Evolutionary conservation across 306 rosid species (phyloP), one percentile per base, ranked within the genome.

Genomic region (Vigna mungo): DNA sequence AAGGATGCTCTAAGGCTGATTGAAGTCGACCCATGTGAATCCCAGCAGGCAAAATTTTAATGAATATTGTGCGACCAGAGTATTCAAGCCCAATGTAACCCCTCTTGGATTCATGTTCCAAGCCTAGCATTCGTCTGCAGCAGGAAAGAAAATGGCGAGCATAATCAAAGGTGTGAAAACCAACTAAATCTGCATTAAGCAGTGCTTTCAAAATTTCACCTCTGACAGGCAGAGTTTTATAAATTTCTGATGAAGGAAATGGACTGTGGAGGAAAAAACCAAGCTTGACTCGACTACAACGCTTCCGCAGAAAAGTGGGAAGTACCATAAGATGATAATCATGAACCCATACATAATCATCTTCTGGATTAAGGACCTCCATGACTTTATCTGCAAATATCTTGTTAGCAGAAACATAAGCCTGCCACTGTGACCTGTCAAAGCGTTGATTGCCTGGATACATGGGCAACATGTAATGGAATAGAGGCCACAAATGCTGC

Each of bases 291-390:
- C 91, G 83, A 37, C 49, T 78, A 65, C 55, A 85, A 44, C 85
- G 86, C 80, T 85, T 90, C 30, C 98, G 81, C 72, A 94, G 78
- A 83, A 94, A 90, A 16, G 98, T 89, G 21, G 98, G 98, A 63
- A 94, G 94, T 77, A 92, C 88, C 97, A 92, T 90, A n/a, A 94
- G 96, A 81, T 94, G 98, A 66, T 89, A 94, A 67, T 94, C 98
- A 80, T 94, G 97, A 84, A 94, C 82, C 98, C 97, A 94, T 7
- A 94, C 96, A 81, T 47, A 90, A 68, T 94, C 97, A 36, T 84
- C 78, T 84, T 84, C 94, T 1, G 91, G 86, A 86, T 88, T 92
- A 51, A 89, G 77, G 65, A 90, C 90, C 90, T 92, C 97, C 89
- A 88, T 83, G 25, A 92, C 90, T 85, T 84, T 92, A 61, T 89